These are phyloP conservation scores for Pseudopyricularia javanii DNA, from an alignment of 2,329 filamentous ascomycete genomes.

Conservation along the genomic window DNA sequence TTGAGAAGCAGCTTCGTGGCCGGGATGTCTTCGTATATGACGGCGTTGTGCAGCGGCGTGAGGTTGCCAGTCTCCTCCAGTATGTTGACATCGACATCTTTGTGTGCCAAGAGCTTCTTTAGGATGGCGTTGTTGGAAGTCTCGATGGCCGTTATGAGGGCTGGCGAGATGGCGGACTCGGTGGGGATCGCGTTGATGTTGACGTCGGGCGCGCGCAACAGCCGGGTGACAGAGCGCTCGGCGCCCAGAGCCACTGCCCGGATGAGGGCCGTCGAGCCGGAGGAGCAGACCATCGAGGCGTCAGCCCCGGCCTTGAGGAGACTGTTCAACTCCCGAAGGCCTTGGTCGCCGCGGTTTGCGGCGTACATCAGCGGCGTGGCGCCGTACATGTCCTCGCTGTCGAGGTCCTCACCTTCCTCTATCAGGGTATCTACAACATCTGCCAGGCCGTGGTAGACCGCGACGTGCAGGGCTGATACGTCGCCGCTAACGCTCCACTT, in stretches of 20 bases:
- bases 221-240: not conserved
- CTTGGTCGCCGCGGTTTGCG: not conserved
- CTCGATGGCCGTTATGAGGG: not conserved
- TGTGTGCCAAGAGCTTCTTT: not conserved
- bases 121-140: not conserved
- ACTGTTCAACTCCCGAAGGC: not conserved
- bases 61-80: too few species aligned
- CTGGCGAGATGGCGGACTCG: not conserved
- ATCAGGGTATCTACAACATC: not conserved
- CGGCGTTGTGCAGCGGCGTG: not conserved
- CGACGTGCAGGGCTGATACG: not conserved
- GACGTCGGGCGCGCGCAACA: not conserved
- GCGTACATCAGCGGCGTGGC: not conserved
- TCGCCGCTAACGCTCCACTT: not conserved
- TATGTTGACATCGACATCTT: not conserved
- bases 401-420: not conserved
- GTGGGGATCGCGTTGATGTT: not conserved
- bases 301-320: not conserved
- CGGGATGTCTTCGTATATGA: not conserved
- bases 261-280: not conserved
- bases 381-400: not conserved
- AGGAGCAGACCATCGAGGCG: not conserved
- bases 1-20: not conserved
- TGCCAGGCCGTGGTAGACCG: not conserved
- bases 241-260: not conserved